Evolutionary conservation across 352 stramenopile species (phyloP), one percentile per base, ranked within the genome.

Genomic region (Globisporangium paddicum): DNA sequence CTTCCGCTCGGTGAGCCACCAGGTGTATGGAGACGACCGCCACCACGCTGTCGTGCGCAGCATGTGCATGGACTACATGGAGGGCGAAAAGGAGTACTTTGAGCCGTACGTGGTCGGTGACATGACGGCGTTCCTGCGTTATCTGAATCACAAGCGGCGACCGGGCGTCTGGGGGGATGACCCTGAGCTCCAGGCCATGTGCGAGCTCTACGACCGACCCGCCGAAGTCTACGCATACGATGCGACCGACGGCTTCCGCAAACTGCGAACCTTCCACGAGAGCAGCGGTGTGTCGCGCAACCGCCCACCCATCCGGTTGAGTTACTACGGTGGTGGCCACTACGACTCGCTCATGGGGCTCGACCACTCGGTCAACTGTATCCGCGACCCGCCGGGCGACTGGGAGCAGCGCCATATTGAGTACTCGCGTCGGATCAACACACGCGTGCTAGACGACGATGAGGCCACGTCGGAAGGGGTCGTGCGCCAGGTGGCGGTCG

Each of bases 11-110:
- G 89, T 99, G 34, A 94, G 87, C 54, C 86, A 99, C 62, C 97
- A 99, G 72, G 77, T 99, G 11, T 99, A 99, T 67, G 96, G 95
- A 2, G 82, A 98, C 63, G 77, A 95, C 38, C 69, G 72, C 5
- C 89, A 96, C 66, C 95, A 99, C 69, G 75, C 58, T 0, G 60
- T 98, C 52, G 86, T 99, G 35, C 89, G 96, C 28, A 68, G 69
- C 10, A 72, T 75, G 26, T 98, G 93, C 65, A 93, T 98, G 71
- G 90, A 98, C 68, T 98, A 98, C 71, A 98, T 99, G 96, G 87
- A 90, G 49, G 80, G 72, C 49, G 88, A 98, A 66, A 88, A 90
- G 35, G 83, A 96, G 47, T 96, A 96, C 68, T 98, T 98, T 71
- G 90, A 96, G 64, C 82, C 86, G 23, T 97, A 93, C 52, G 77